Evolutionary conservation across 805 yeast species (phyloP), one percentile per base, ranked within the genome.

Genomic region (Barnettozyma botsteinii): DNA sequence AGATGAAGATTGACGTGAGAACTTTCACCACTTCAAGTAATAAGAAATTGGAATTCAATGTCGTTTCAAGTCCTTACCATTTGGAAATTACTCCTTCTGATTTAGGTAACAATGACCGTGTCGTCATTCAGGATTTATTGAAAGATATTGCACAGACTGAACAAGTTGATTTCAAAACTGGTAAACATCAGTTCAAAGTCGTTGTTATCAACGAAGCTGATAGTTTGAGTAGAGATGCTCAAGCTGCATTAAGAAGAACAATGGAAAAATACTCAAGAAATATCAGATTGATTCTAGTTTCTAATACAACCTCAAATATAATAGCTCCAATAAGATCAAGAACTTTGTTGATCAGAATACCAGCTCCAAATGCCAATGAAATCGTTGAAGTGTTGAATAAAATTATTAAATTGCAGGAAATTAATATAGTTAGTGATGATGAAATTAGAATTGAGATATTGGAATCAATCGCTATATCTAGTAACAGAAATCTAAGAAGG

Each of bases 31-130:
- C 95, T 0, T 66, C 79, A 10, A 71, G 85, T 8, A 81, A 79
- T 48, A 68, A 89, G 35, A 91, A 87, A 58, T 63, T 93, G 41
- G 98, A 93, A 54, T 81, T 93, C 62, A 93, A 87, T 55, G 88
- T 93, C 18, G 85, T 93, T n/a, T 84, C 95, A 32, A 82, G 95
- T 10, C 85, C 91, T 0, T 78, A 81, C 57, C 99, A 93, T 62
- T 64, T 89, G 47, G 99, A 93, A 59, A 85, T 93, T 53, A 93
- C 98, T 3, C 99, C 99, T 7, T 77, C 93, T 45, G 98, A 93
- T 62, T 82, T 93, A 81, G 98, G 98, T 7, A 87, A 83, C 60
- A 87, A 88, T 57, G 99, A 93, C 63, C 73, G 98, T 47, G 81
- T 93, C 37, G 96, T 93, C 24, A 88, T 93, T 50, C 98, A 93